These are phyloP conservation scores for Ustilago vetiveriae DNA, from an alignment of 1,284 basidiomycete species.

Conservation along the genomic window DNA sequence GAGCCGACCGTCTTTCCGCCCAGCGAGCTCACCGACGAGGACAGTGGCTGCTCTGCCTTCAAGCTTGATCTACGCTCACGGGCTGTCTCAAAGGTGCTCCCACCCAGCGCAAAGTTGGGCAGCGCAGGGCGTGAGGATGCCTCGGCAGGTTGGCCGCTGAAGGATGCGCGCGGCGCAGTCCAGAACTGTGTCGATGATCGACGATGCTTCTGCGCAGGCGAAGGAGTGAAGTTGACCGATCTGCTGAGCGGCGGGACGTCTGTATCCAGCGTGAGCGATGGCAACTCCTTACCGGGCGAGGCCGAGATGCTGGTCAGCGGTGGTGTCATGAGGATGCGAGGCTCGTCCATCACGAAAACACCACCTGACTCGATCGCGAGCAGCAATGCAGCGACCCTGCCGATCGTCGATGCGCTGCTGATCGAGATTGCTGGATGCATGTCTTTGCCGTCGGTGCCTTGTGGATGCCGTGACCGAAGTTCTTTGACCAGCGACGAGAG, in stretches of 20 bases:
- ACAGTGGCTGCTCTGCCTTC: slow-evolving; percentile 16
- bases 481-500: slow-evolving; percentile 33
- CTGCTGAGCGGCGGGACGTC: slow-evolving; percentile 26
- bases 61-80: slow-evolving; percentile 16
- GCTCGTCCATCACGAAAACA: slow-evolving; percentile 40
- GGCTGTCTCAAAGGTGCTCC: not conserved
- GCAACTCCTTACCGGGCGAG: slow-evolving; percentile 28
- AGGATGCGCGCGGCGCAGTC: slow-evolving; percentile 32
- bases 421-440: slow-evolving; percentile 40
- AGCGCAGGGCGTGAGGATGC: slow-evolving; percentile 7
- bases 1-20: slow-evolving; percentile 4
- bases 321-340: slow-evolving; percentile 38
- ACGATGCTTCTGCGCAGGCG: slow-evolving; percentile 35
- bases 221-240: slow-evolving; percentile 27
- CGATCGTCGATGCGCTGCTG: slow-evolving; percentile 25
- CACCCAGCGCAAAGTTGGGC: slow-evolving; percentile 21
- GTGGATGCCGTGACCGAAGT: slow-evolving; percentile 34
- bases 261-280: slow-evolving; percentile 22
- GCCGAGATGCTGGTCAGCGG: slow-evolving; percentile 39
- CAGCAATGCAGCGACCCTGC: slow-evolving; percentile 35
- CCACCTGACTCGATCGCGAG: slow-evolving; percentile 32
- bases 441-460: slow-evolving; percentile 43
- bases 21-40: slow-evolving; percentile 24
- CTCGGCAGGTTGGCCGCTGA: slow-evolving; percentile 8
- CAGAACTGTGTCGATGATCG: slow-evolving; percentile 42